Evolutionary conservation across 257 asterid genomes (phyloP), one percentile per base, ranked within the genome.

Genomic region (Solanum appendiculatum): DNA sequence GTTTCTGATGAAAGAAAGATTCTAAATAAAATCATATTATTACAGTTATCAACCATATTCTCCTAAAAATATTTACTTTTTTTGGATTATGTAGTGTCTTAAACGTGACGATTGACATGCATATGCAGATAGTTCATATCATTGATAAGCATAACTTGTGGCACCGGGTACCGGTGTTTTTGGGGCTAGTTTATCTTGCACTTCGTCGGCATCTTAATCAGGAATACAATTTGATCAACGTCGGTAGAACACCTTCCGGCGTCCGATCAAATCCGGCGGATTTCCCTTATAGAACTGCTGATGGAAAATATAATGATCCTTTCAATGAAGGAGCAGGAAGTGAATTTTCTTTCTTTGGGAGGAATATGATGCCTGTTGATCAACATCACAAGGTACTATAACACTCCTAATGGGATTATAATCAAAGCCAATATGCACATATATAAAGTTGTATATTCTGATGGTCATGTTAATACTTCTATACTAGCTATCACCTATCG

Each of bases 221-320:
- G 25, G 36, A 89, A 68, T 92, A 93, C 88, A 94, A 93, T 89
- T 89, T 94, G 91, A 69, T 94, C 70, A 92, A 91, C 86, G 94
- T 93, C 1, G 96, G 95, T 3, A 90, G 73, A 60, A 91, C 92
- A 1, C 90, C 92, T 2, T 85, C 37, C 37, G 74, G 74, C 1
- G 74, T 66, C 37, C 37, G 89, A 34, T 91, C 77, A 34, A 87
- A 91, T 68, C 94, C 93, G 6, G 87, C 70, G 1, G 94, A 87
- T 82, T 85, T 72, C 84, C 93, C 94, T 27, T 92, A 87, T n/a
- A 86, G 96, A 78, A 92, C 96, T 14, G 86, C 91, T 12, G 89
- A 91, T 42, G 94, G 96, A 3, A 82, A 90, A 23, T 89, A 82
- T 66, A 92, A 91, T 37, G 93, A 93, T 48, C 93, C 94, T 39